Evolutionary conservation across 2,329 filamentous ascomycete species (phyloP), one percentile per base, ranked within the genome.

Genomic region (Penicillium sp.): DNA sequence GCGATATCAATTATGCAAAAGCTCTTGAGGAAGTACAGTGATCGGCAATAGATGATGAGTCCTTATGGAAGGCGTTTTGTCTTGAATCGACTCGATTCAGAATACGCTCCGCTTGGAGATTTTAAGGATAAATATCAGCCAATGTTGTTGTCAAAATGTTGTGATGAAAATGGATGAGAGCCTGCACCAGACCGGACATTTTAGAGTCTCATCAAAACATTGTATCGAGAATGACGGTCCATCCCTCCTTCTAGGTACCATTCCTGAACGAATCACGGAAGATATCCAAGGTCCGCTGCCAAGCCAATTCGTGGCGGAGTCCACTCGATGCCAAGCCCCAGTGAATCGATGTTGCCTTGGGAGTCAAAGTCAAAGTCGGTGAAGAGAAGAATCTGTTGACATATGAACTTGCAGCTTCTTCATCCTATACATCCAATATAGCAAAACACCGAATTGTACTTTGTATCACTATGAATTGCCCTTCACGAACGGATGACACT

Each of bases 1-100:
- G 92, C 93, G 30, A 84, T 94, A 76, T 83, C 84, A 4, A 95
- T 96, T 57, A 95, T 96, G 90, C 85, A 83, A 74, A 85, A 80
- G 65, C 79, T 97, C 68, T 79, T 91, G 30, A 79, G 79, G 45
- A 96, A 92, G 72, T 96, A 96, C 76, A 87, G 83, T 6, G 62
- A 67, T 37, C 43, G 40, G 13, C 30, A 55, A 8, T 65, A 57
- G 38, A 51, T 48, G 28, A 13, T 35, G 58, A n/a, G 22, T 6
- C 6, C 28, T 45, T 26, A 8, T 53, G 25, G 2, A 38, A 7
- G 33, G 13, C 7, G 22, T 3, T 26, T 26, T 5, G 16, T 16
- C 1, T 46, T 26, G 11, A 46, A 10, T 16, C 4, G 6, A 22
- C 3, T 26, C 22, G 5, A 26, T 14, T 14, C 5, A 14, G 11